A percentile compares a stretch with the other conserved stretches of the same genome.
These are phyloP conservation scores for Carpinus viminea DNA, from an alignment of 306 rosid species.

Conservation along the genomic window DNA sequence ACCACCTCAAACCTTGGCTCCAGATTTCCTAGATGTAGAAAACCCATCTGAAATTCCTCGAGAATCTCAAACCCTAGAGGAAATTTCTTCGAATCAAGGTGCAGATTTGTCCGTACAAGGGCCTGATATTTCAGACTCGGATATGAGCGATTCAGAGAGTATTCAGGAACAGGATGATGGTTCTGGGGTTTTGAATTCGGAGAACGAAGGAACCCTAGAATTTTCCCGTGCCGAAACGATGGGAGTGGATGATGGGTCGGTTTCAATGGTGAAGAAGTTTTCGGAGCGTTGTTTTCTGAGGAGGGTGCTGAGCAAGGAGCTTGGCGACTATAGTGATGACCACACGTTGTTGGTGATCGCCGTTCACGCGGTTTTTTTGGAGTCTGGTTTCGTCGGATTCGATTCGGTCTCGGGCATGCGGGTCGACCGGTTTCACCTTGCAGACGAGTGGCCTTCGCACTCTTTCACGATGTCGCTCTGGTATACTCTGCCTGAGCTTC, in stretches of 20 bases:
- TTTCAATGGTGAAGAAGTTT: slow-evolving; percentile 27
- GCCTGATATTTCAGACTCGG: slow-evolving; percentile 3
- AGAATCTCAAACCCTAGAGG: background rate
- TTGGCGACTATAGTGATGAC: slow-evolving; percentile 38
- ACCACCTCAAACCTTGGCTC: slow-evolving; percentile 30
- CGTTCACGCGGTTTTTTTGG: slow-evolving; percentile 68
- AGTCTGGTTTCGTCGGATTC: slow-evolving; percentile 65
- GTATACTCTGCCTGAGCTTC: slow-evolving; percentile 65
- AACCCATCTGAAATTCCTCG: slow-evolving; percentile 1
- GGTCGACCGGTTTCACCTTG: slow-evolving; percentile 29
- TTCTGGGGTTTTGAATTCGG: slow-evolving; percentile 9
- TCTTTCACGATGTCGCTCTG: slow-evolving; percentile 45
- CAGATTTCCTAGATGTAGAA: slow-evolving; percentile 9
- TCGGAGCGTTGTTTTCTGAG: slow-evolving; percentile 50
- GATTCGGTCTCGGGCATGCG: slow-evolving; percentile 40
- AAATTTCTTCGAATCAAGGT: background rate
- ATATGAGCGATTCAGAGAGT: background rate
- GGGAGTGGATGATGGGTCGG: slow-evolving; percentile 44
- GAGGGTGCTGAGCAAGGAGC: slow-evolving; percentile 49
- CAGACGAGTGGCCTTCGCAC: slow-evolving; percentile 41
- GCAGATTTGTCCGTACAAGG: background rate
- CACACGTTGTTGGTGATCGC: slow-evolving; percentile 47
- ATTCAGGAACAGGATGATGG: slow-evolving; percentile 9
- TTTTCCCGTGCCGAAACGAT: slow-evolving; percentile 15
- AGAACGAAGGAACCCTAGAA: slow-evolving; percentile 9